Evolutionary conservation across 1,284 basidiomycete species (phyloP), one percentile per base, ranked within the genome.

Genomic region (Puccinia polysora): DNA sequence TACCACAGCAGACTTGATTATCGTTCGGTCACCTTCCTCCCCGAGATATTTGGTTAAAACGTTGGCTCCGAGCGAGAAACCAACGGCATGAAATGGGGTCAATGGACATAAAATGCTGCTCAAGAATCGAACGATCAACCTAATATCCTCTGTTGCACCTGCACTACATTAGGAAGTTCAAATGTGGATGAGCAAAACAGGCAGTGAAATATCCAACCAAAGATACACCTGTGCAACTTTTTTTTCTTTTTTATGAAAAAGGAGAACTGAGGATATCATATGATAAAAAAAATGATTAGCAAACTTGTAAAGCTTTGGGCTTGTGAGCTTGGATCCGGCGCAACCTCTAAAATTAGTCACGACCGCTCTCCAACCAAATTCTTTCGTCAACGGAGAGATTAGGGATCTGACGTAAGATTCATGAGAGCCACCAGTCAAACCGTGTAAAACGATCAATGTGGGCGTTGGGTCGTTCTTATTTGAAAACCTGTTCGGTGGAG

Each of bases 271-370:
- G n/a, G n/a, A n/a, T n/a, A n/a, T n/a, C n/a, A n/a, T n/a, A n/a
- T n/a, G n/a, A n/a, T n/a, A n/a, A n/a, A n/a, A n/a, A n/a, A n/a
- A n/a, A n/a, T n/a, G n/a, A n/a, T n/a, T n/a, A n/a, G n/a, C n/a
- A n/a, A 76, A 71, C 60, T 43, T 32, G 50, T 62, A 62, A 36
- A 69, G 34, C 30, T n/a, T 52, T 49, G 10, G 36, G 28, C 43
- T 74, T n/a, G 73, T 52, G 49, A 75, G 65, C 83, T 30, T 15
- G 36, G 63, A 36, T 28, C 60, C 75, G 85, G 76, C 76, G 89
- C 94, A 97, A 77, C 93, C 94, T 76, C 93, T 86, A 82, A 89
- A 95, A 81, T 95, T 90, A 74, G 93, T 85, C 7, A 96, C 92
- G 4, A 91, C 87, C 2, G 86, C 92, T 74, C 93, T 84, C 79